These are phyloP conservation scores for Boletus insuetus DNA, from an alignment of 768 basidiomycete species.

Conservation along the genomic window DNA sequence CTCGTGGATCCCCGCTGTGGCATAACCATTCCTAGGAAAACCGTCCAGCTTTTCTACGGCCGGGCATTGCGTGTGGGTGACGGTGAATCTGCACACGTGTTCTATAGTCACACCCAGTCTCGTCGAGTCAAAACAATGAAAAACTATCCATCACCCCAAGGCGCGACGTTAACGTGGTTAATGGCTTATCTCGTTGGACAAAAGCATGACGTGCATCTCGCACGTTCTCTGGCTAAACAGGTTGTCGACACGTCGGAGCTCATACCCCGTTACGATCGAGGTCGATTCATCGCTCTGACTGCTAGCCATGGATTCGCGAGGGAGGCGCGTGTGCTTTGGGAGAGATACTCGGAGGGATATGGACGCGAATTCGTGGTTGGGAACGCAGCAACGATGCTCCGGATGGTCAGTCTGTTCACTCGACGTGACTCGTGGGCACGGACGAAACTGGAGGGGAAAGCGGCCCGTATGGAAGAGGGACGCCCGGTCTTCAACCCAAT, in stretches of 20 bases:
- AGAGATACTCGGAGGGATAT: conserved; percentile 45
- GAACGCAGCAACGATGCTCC: conserved; percentile 40
- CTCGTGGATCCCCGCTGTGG: conserved; percentile 31
- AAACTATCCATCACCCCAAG: conserved; percentile 51
- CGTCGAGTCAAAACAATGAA: conserved; percentile 29
- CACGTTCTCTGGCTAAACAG: conserved; percentile 49
- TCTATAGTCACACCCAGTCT: conserved; percentile 49
- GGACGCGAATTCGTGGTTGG: conserved; percentile 43
- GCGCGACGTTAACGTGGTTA: conserved; percentile 48
- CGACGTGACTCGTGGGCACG: conserved; percentile 22
- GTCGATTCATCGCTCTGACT: conserved; percentile 44
- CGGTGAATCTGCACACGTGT: conserved; percentile 36
- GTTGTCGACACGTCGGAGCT: conserved; percentile 40
- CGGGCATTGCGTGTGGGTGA: conserved; percentile 32
- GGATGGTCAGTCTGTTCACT: conserved; percentile 43
- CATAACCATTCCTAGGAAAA: conserved; percentile 39
- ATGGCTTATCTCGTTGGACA: conserved; percentile 42
- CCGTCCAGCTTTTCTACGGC: conserved; percentile 48
- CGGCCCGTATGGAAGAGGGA: not conserved
- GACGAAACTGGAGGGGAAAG: conserved; percentile 10
- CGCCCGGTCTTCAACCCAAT: not conserved
- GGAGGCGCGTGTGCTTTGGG: conserved; percentile 56
- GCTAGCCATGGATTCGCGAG: conserved; percentile 48
- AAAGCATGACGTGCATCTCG: conserved; percentile 43
- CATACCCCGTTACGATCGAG: conserved; percentile 46